Conservation (phyloP, 2,329 filamentous ascomycete species). For the Penicillium aurantiogriseum region DNA sequence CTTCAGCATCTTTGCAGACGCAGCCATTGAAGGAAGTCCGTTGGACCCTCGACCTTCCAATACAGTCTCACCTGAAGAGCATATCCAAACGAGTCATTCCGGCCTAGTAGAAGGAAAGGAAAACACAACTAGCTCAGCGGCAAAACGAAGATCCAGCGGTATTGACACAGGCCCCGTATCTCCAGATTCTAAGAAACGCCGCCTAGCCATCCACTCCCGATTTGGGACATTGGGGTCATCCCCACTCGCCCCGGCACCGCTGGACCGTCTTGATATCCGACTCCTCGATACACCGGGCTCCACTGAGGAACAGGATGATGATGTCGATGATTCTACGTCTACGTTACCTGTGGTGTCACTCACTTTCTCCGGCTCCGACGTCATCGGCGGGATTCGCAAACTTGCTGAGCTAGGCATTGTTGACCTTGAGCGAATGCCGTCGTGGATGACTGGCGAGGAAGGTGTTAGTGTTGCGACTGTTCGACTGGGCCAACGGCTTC, state of each 20-base stretch:
- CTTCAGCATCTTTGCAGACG: conserved; percentile 75
- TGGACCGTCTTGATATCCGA: conserved; percentile 52
- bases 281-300: conserved; percentile 46
- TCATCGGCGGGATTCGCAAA: conserved; percentile 76
- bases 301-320: conserved; percentile 12
- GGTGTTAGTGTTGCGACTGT: conserved; percentile 73
- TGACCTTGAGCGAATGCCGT: conserved; percentile 75
- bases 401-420: conserved; percentile 72
- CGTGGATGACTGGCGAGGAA: conserved; percentile 88
- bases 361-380: conserved; percentile 71
- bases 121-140: conserved; percentile 5
- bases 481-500: conserved; percentile 52
- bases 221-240: conserved; percentile 63
- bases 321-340: conserved; percentile 3
- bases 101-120: conserved; percentile 14
- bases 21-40: conserved; percentile 52
- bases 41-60: conserved; percentile 47
- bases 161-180: conserved; percentile 11
- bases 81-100: conserved; percentile 19
- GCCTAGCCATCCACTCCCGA: conserved; percentile 62
- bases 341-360: conserved; percentile 44
- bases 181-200: conserved; percentile 57
- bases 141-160: conserved; percentile 8
- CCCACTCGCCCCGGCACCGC: conserved; percentile 28
- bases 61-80: conserved; percentile 34